phyloP scores from a whole-genome alignment of 1,139 yeast genomes.

The Candida albicans region DNA sequence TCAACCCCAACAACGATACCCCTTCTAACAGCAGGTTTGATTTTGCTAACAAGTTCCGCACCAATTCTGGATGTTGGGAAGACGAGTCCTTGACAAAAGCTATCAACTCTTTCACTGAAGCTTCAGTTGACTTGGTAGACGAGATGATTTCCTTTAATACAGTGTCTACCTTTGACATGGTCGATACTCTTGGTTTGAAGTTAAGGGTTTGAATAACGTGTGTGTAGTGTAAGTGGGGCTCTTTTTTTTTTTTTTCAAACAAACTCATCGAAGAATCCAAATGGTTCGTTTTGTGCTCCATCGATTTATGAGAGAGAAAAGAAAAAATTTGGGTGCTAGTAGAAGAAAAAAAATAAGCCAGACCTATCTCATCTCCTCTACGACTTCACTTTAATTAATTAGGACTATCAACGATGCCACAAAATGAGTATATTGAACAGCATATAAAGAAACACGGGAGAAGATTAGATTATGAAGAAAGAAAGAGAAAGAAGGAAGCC shows the following conservation, averaged over 20 bases:
- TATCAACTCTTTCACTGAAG: slow-evolving; percentile 18
- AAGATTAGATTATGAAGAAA: slow-evolving; percentile 92
- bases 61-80: slow-evolving; percentile 24
- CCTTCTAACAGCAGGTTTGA: slow-evolving; percentile 44
- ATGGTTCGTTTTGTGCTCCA: no score
- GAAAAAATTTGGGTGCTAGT: no score
- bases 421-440: slow-evolving; percentile 98
- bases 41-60: slow-evolving; percentile 29
- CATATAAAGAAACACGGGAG: slow-evolving; percentile 98
- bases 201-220: no score
- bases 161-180: slow-evolving; percentile 29
- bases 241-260: slow-evolving; percentile 2
- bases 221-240: neutral
- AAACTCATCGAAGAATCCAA: no score
- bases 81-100: neutral
- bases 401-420: slow-evolving; percentile 61
- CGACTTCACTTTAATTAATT: neutral
- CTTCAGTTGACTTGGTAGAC: slow-evolving; percentile 30
- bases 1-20: slow-evolving; percentile 71
- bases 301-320: no score
- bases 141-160: slow-evolving; percentile 36
- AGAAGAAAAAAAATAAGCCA: no score
- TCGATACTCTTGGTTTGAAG: neutral
- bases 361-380: neutral
- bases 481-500: slow-evolving; percentile 93